Conservation (phyloP, 106 monocot genomes). For the Hemerocallis citrina region DNA sequence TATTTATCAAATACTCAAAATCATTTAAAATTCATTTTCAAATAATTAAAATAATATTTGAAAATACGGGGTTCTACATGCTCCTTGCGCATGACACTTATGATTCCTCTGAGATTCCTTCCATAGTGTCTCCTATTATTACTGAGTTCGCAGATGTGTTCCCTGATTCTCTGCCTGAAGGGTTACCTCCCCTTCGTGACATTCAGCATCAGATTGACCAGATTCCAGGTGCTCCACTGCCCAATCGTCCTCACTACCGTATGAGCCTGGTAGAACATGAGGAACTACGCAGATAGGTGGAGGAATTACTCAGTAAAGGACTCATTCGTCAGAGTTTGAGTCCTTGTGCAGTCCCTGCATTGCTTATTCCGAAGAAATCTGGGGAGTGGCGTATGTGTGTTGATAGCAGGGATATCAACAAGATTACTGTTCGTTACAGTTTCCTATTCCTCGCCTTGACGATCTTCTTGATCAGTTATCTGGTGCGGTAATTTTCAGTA, state of each 20-base stretch:
- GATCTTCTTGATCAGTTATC: not conserved
- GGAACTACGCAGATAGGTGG: not conserved
- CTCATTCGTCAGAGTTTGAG: not conserved
- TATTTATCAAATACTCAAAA: no score
- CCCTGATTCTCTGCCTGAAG: not conserved
- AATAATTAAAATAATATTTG: no score
- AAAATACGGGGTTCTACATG: no score
- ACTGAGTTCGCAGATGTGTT: not conserved
- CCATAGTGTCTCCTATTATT: no score
- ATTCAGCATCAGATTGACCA: slow-evolving; percentile 6
- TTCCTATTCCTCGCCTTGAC: not conserved
- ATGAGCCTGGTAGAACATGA: slow-evolving; percentile 3
- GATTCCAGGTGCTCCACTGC: not conserved
- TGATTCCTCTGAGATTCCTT: no score
- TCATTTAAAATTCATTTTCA: no score
- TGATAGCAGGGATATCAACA: not conserved
- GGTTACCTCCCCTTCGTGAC: not conserved
- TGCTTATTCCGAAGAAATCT: not conserved
- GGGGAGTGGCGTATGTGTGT: not conserved
- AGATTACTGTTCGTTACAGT: not conserved
- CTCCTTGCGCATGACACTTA: no score
- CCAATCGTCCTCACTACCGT: not conserved
- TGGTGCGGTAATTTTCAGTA: not conserved
- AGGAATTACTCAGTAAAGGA: not conserved
- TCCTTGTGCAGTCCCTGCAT: not conserved